A percentile compares a stretch with the other conserved stretches of the same genome.
phyloP scores from a whole-genome alignment of 768 basidiomycete species.

The Russula virescens region DNA sequence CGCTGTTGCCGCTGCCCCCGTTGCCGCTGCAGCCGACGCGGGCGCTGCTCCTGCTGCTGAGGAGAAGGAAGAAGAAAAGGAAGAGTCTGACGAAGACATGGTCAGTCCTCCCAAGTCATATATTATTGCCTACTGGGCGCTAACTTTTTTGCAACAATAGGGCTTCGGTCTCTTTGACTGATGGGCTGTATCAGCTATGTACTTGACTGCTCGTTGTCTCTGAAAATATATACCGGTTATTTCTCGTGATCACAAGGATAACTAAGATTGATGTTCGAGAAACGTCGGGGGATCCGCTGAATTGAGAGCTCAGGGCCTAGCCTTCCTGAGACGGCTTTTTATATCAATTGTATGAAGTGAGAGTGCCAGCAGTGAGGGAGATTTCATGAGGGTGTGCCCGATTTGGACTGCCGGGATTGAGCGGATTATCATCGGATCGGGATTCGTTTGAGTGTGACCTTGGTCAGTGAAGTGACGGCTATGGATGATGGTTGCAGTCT shows the following conservation, averaged over 20 bases:
- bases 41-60: conserved; percentile 52
- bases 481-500: too few relatives aligned
- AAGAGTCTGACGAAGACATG: conserved; percentile 88
- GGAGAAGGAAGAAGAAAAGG: conserved; percentile 71
- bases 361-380: not conserved
- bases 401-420: conserved; percentile 7
- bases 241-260: not conserved
- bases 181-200: conserved; percentile 14
- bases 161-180: conserved; percentile 96
- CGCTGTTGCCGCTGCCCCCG: conserved; percentile 68
- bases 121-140: conserved; percentile 2
- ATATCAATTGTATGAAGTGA: too few relatives aligned
- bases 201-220: not conserved
- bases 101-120: conserved; percentile 37
- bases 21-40: conserved; percentile 44
- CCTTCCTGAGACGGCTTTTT: too few relatives aligned
- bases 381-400: conserved; percentile 2
- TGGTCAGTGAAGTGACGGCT: not conserved
- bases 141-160: conserved; percentile 35
- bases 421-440: conserved; percentile 5
- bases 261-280: not conserved
- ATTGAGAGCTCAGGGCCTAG: not conserved
- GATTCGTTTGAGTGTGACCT: not conserved
- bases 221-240: conserved; percentile 3
- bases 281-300: not conserved